A percentile compares a stretch with the other conserved stretches of the same genome.
Evolutionary conservation across 352 stramenopile genomes (phyloP).

Genomic region (Phytophthora europaea): DNA sequence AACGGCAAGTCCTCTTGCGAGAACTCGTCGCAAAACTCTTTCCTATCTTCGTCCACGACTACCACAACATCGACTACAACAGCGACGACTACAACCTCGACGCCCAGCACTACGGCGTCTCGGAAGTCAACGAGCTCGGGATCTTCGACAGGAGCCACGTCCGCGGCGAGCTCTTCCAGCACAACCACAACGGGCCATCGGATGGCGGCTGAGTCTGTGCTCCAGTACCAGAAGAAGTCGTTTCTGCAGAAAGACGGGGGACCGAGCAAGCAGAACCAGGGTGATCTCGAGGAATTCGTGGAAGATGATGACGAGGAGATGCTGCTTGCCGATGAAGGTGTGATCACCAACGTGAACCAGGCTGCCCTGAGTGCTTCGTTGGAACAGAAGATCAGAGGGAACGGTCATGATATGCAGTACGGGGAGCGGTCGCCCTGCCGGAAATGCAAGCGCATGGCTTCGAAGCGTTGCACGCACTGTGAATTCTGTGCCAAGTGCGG

Average conservation of each 20-base stretch:
- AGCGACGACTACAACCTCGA: conserved; percentile 18
- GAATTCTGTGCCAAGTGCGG: conserved; percentile 78
- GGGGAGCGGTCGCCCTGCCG: conserved; percentile 70
- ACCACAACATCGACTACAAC: conserved; percentile 20
- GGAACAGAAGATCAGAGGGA: conserved; percentile 74
- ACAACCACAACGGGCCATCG: conserved; percentile 19
- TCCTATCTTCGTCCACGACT: conserved; percentile 25
- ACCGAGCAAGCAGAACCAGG: conserved; percentile 45
- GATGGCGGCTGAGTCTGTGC: conserved; percentile 44
- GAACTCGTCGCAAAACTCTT: conserved; percentile 31
- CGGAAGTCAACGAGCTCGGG: conserved; percentile 27
- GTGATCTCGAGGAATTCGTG: conserved; percentile 69
- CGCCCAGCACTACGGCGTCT: conserved; percentile 14
- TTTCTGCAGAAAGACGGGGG: conserved; percentile 66
- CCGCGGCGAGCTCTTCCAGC: conserved; percentile 27
- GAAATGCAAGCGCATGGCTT: conserved; percentile 77
- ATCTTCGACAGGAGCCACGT: conserved; percentile 15
- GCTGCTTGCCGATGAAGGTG: conserved; percentile 54
- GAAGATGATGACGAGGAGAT: conserved; percentile 79
- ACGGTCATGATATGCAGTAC: conserved; percentile 84
- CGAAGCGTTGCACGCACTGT: conserved; percentile 79
- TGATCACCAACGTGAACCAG: conserved; percentile 86
- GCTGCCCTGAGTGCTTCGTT: conserved; percentile 73
- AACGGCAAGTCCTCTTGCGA: conserved; percentile 21
- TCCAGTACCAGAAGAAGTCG: conserved; percentile 83